Evolutionary conservation across 139 green algal species (phyloP).

Genomic region (Nannochloris sp.): DNA sequence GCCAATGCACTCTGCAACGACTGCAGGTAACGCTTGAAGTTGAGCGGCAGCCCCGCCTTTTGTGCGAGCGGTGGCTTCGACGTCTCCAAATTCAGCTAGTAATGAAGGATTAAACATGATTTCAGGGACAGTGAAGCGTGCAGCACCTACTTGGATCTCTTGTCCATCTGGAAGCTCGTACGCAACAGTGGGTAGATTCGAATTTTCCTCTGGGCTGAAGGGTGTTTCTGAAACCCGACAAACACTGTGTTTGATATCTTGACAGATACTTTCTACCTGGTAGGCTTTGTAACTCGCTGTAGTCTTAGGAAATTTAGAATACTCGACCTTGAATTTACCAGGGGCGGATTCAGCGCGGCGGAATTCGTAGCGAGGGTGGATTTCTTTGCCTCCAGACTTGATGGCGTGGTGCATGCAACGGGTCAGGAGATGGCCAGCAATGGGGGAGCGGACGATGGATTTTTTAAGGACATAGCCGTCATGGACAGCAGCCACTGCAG

Average conservation of each 20-base stretch:
- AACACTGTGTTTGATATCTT: conserved; percentile 79
- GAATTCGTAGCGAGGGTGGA: conserved; percentile 74
- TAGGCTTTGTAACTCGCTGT: conserved; percentile 42
- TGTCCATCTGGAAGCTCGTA: conserved; percentile 80
- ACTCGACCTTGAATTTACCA: conserved; percentile 61
- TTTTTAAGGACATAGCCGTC: conserved; percentile 91
- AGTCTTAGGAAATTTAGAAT: conserved; percentile 15
- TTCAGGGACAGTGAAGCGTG: conserved; percentile 79
- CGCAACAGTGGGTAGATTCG: conserved; percentile 64
- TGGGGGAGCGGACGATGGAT: conserved; percentile 46
- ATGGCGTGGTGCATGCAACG: conserved; percentile 43
- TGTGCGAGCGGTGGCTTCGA: neutral
- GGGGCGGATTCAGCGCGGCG: conserved; percentile 45
- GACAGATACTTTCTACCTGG: conserved; percentile 43
- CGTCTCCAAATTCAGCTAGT: conserved; percentile 10
- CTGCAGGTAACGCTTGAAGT: conserved; percentile 21
- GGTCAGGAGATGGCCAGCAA: conserved; percentile 70
- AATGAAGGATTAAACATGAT: conserved; percentile 66
- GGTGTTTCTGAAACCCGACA: conserved; percentile 64
- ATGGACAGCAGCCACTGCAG: conserved; percentile 81
- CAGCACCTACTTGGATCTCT: conserved; percentile 73
- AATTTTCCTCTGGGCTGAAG: conserved; percentile 68
- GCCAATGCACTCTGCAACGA: conserved; percentile 66
- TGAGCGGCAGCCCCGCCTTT: neutral
- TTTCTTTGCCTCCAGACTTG: conserved; percentile 33